Evolutionary conservation across 2,329 filamentous ascomycete genomes (phyloP).

Genomic region (Beauveria sp.): DNA sequence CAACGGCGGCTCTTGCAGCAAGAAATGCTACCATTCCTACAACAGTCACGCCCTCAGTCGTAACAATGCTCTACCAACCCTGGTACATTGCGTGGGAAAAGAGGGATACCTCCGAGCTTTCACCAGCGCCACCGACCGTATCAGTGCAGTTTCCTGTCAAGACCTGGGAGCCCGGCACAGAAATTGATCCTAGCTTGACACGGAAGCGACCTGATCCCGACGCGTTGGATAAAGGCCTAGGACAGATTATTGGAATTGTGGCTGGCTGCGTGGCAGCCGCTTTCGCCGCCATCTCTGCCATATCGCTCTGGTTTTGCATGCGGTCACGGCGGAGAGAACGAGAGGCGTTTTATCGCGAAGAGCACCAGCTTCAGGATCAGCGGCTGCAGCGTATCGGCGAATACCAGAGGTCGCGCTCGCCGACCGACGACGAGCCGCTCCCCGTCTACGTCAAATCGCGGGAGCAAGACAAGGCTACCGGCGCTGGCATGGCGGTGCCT

Average conservation of each 20-base stretch:
- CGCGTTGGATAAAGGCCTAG: background rate
- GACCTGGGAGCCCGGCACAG: constrained; percentile 9
- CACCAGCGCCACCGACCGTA: constrained; percentile 1
- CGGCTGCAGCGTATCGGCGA: constrained; percentile 2
- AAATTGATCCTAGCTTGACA: constrained; percentile 1
- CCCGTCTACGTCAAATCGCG: constrained; percentile 4
- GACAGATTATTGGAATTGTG: constrained; percentile 9
- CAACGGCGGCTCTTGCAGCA: background rate
- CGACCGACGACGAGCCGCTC: constrained; percentile 4
- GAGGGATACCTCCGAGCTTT: background rate
- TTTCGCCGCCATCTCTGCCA: background rate
- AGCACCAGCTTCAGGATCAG: constrained; percentile 6
- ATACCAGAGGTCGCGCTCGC: constrained; percentile 3
- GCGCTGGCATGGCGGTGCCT: background rate
- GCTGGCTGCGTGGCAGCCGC: constrained; percentile 3
- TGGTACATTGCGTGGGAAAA: constrained; percentile 10
- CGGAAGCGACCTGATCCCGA: background rate
- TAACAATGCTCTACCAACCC: constrained; percentile 1
- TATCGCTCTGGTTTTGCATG: background rate
- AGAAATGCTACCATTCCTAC: background rate
- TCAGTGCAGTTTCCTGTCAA: constrained; percentile 3
- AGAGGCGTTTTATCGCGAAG: constrained; percentile 1
- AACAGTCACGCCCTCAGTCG: background rate
- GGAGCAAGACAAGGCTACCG: constrained; percentile 1
- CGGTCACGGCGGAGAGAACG: background rate